phyloP scores from a whole-genome alignment of 2,329 filamentous ascomycete genomes.

The Ophiostoma australiae region DNA sequence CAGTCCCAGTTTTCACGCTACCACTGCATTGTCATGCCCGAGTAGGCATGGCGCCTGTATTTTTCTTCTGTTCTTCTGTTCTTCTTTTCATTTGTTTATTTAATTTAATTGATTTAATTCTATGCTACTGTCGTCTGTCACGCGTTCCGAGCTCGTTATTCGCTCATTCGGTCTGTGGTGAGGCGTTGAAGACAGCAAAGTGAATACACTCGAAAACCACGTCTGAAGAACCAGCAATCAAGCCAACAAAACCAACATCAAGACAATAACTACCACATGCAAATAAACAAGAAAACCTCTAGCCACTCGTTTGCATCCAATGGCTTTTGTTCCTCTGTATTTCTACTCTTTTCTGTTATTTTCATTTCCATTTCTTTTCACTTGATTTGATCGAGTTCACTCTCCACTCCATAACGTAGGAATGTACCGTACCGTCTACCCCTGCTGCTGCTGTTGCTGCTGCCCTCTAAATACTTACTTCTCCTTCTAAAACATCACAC shows the following conservation, averaged over 20 bases:
- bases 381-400: neutral
- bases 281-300: neutral
- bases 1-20: neutral
- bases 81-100: neutral
- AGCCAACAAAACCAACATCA: neutral
- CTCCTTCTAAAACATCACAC: constrained; percentile 13
- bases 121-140: neutral
- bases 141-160: neutral
- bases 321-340: no score
- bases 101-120: neutral
- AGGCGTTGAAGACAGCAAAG: neutral
- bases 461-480: neutral
- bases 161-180: neutral
- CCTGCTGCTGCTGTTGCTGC: neutral
- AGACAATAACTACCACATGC: no score
- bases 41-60: constrained; percentile 11
- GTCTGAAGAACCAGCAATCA: neutral
- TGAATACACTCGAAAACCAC: neutral
- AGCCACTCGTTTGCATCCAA: no score
- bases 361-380: neutral
- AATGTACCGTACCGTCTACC: neutral
- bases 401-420: neutral
- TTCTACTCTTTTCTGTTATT: no score
- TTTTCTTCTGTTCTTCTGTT: neutral
- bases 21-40: neutral